Percentiles rank a stretch among this genome's conserved stretches.
phyloP scores from a whole-genome alignment of 1,284 basidiomycete genomes.

The Apiotrichum gamsii region DNA sequence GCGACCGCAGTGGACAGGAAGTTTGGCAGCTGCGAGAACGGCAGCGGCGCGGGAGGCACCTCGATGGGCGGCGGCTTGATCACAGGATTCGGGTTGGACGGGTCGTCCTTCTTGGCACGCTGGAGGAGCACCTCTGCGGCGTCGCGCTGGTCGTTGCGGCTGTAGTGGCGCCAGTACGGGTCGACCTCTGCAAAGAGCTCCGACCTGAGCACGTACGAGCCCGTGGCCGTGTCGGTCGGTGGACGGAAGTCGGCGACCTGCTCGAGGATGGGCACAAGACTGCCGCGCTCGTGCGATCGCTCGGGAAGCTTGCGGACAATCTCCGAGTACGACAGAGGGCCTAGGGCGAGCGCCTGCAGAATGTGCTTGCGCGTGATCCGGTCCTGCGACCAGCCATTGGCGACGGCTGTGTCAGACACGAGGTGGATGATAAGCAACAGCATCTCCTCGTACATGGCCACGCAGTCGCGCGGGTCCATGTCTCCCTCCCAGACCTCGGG shows the following conservation, averaged over 20 bases:
- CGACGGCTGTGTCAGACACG: slow-evolving; percentile 71
- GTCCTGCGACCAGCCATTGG: slow-evolving; percentile 64
- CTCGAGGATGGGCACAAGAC: slow-evolving; percentile 72
- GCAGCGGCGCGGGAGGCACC: slow-evolving; percentile 46
- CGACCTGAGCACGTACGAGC: slow-evolving; percentile 80
- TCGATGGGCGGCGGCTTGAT: slow-evolving; percentile 65
- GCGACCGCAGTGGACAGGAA: slow-evolving; percentile 32
- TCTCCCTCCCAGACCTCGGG: slow-evolving; percentile 26
- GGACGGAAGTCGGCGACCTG: slow-evolving; percentile 77
- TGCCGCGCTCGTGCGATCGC: slow-evolving; percentile 75
- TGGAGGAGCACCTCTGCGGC: slow-evolving; percentile 74
- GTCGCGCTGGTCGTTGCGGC: slow-evolving; percentile 88
- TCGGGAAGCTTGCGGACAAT: slow-evolving; percentile 87
- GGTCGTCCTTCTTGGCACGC: slow-evolving; percentile 55
- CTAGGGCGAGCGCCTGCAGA: slow-evolving; percentile 82
- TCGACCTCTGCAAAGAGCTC: slow-evolving; percentile 82
- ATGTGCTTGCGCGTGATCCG: slow-evolving; percentile 74
- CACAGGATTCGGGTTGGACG: slow-evolving; percentile 55
- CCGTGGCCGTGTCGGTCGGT: slow-evolving; percentile 65
- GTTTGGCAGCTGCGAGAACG: slow-evolving; percentile 33
- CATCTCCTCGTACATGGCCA: slow-evolving; percentile 87
- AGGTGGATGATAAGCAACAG: slow-evolving; percentile 82
- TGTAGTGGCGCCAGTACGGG: slow-evolving; percentile 94
- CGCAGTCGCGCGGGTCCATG: slow-evolving; percentile 48
- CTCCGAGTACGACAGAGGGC: slow-evolving; percentile 84